A percentile compares a stretch with the other conserved stretches of the same genome.
phyloP scores from a whole-genome alignment of 2,329 filamentous ascomycete genomes.

The Lachnellula occidentalis region DNA sequence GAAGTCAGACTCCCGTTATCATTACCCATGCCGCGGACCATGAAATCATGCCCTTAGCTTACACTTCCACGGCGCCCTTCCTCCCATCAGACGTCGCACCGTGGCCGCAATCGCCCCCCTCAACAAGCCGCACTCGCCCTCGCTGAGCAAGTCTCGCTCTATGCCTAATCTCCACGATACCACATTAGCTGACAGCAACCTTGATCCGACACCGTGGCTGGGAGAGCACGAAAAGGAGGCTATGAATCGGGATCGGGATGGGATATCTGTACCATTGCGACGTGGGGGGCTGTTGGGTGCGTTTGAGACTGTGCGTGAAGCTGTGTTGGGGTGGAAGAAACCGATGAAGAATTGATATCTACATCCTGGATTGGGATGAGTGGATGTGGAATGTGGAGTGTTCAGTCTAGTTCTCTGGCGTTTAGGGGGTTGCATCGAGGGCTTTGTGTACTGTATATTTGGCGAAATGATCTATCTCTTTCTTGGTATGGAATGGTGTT shows the following conservation, averaged over 20 bases:
- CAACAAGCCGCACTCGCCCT: not conserved
- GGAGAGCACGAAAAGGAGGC: not conserved
- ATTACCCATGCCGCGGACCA: not conserved
- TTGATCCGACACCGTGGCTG: not conserved
- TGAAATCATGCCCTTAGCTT: not conserved
- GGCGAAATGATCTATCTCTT: too few species aligned
- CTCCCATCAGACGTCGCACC: not conserved
- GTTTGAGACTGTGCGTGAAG: conserved; percentile 1
- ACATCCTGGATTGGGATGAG: too few species aligned
- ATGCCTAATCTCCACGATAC: not conserved
- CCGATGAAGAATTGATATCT: not conserved
- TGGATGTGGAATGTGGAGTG: too few species aligned
- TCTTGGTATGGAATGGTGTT: too few species aligned
- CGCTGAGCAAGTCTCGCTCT: not conserved
- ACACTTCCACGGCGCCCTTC: too few species aligned
- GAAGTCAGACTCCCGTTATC: not conserved
- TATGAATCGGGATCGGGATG: not conserved
- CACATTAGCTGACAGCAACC: not conserved
- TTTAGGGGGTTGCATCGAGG: too few species aligned
- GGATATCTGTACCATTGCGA: too few species aligned
- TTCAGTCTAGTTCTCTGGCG: too few species aligned
- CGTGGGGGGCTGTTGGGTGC: too few species aligned
- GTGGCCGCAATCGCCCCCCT: not conserved
- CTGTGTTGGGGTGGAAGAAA: not conserved
- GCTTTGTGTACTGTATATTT: too few species aligned